Conservation (phyloP, 495 filamentous ascomycete species). For the Ramalina peruviana region DNA sequence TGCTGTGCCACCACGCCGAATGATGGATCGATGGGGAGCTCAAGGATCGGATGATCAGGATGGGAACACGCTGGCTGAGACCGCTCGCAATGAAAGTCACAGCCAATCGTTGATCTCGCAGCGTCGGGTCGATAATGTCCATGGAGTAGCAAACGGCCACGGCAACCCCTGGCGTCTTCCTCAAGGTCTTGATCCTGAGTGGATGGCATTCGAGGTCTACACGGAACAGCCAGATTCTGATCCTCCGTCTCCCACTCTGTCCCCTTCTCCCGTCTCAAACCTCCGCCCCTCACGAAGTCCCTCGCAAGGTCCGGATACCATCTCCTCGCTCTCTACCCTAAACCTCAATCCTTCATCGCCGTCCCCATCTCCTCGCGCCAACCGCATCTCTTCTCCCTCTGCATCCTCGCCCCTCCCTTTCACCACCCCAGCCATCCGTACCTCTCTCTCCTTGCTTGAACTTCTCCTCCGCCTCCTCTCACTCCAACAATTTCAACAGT, state of each 20-base stretch:
- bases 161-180: slow-evolving; percentile 51
- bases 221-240: slow-evolving; percentile 48
- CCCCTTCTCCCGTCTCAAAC: slow-evolving; percentile 8
- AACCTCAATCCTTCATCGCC: slow-evolving; percentile 12
- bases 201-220: slow-evolving; percentile 89
- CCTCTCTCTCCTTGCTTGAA: slow-evolving; percentile 85
- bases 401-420: slow-evolving; percentile 11
- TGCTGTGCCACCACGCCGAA: slow-evolving; percentile 54
- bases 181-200: slow-evolving; percentile 74
- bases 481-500: slow-evolving; percentile 94
- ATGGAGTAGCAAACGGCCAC: background rate
- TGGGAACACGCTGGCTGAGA: no score
- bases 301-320: slow-evolving; percentile 26
- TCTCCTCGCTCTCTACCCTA: slow-evolving; percentile 27
- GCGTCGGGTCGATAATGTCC: background rate
- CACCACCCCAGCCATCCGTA: slow-evolving; percentile 41
- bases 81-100: slow-evolving; percentile 18
- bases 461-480: slow-evolving; percentile 83
- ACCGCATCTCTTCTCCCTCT: slow-evolving; percentile 18
- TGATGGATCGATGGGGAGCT: slow-evolving; percentile 34
- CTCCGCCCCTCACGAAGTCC: slow-evolving; percentile 8
- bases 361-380: slow-evolving; percentile 25
- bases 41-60: no score
- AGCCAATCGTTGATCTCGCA: background rate
- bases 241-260: slow-evolving; percentile 41